phyloP scores from a whole-genome alignment of 2,329 filamentous ascomycete genomes.

The Magnaporthiopsis rhizophila region DNA sequence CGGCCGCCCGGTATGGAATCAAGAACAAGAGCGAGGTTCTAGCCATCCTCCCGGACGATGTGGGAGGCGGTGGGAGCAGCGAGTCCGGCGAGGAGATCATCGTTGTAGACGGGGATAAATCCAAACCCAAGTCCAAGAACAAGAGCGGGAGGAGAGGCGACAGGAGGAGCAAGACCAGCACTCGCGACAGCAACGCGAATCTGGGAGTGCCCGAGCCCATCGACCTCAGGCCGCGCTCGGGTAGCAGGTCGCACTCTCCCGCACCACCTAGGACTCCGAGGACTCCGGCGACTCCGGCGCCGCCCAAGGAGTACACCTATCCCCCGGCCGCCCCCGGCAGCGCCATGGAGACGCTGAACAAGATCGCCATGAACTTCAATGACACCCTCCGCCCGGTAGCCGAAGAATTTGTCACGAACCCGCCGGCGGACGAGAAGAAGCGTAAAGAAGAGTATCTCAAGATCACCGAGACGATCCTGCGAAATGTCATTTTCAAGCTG shows the following conservation, averaged over 20 bases:
- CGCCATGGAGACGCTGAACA: slow-evolving; percentile 55
- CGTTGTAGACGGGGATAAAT: slow-evolving; percentile 40
- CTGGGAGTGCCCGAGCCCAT: slow-evolving; percentile 25
- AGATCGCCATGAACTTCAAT: slow-evolving; percentile 57
- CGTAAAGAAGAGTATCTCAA: slow-evolving; percentile 66
- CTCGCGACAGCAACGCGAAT: slow-evolving; percentile 18
- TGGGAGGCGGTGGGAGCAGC: slow-evolving; percentile 23
- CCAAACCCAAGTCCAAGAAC: slow-evolving; percentile 24
- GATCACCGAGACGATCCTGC: slow-evolving; percentile 67
- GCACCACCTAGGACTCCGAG: slow-evolving; percentile 14
- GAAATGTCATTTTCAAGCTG: slow-evolving; percentile 67
- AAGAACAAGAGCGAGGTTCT: slow-evolving; percentile 56
- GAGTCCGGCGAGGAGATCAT: slow-evolving; percentile 36
- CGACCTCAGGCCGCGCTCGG: slow-evolving; percentile 24
- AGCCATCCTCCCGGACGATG: slow-evolving; percentile 47
- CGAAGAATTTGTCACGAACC: slow-evolving; percentile 49
- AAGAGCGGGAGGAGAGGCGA: slow-evolving; percentile 35
- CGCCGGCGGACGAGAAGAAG: slow-evolving; percentile 60
- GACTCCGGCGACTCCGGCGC: slow-evolving; percentile 20
- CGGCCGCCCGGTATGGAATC: slow-evolving; percentile 51
- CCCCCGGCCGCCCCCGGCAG: slow-evolving; percentile 28
- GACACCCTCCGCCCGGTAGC: slow-evolving; percentile 58
- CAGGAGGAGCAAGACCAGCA: slow-evolving; percentile 27
- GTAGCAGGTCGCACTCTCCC: slow-evolving; percentile 31
- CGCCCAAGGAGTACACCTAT: slow-evolving; percentile 16